phyloP scores from a whole-genome alignment of 2,329 filamentous ascomycete species.

The Lachnellula hyalina region DNA sequence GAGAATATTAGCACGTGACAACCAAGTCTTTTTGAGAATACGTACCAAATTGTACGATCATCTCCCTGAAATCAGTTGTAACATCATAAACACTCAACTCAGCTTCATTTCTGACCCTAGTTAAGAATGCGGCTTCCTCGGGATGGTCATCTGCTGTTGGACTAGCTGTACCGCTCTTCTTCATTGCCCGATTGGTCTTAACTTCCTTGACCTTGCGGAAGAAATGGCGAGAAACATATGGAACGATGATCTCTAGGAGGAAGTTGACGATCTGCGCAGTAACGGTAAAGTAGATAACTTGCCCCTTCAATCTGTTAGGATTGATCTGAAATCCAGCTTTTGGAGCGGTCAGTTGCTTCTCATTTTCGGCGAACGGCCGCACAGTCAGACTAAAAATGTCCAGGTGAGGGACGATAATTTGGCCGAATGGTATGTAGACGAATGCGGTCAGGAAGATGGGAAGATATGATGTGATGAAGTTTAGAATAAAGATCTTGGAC shows the following conservation, averaged over 20 bases:
- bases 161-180: conserved; percentile 40
- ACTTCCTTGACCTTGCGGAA: conserved; percentile 76
- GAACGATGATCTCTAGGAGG: conserved; percentile 76
- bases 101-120: conserved; percentile 76
- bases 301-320: conserved; percentile 73
- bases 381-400: conserved; percentile 74
- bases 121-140: conserved; percentile 76
- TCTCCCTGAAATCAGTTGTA: conserved; percentile 84
- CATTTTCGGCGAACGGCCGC: conserved; percentile 67
- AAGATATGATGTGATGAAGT: conserved; percentile 94
- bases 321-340: conserved; percentile 72
- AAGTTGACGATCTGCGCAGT: conserved; percentile 90
- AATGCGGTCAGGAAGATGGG: conserved; percentile 91
- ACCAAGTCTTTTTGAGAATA: neutral
- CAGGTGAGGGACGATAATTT: conserved; percentile 76
- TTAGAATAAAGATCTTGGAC: conserved; percentile 89
- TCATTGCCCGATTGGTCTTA: conserved; percentile 50
- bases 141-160: conserved; percentile 58
- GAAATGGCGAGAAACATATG: conserved; percentile 74
- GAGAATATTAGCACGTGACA: conserved; percentile 23
- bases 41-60: conserved; percentile 74
- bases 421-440: conserved; percentile 88
- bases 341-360: conserved; percentile 58
- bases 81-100: conserved; percentile 84
- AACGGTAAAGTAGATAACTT: conserved; percentile 94